Evolutionary conservation across 2,329 filamentous ascomycete genomes (phyloP), one percentile per base, ranked within the genome.

Genomic region (Fonsecaea monophora): DNA sequence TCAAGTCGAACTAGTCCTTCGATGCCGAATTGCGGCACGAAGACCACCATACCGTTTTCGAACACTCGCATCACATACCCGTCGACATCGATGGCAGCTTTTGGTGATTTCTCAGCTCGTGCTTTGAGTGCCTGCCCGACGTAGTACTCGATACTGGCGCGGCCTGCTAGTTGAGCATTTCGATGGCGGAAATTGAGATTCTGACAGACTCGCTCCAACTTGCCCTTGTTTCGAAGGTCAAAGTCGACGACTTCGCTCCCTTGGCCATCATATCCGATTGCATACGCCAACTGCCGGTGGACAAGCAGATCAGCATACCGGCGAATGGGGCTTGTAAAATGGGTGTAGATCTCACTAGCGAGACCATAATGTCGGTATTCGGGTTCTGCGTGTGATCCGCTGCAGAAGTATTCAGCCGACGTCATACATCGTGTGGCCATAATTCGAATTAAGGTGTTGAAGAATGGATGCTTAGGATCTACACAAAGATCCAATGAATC

Each of bases 401-500:
- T 92, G 81, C 92, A 95, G 81, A 99, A 99, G 81, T 99, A 99
- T 80, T 99, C 95, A 69, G 95, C 95, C 62, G 92, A 95, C 85
- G 97, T 97, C 95, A 99, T 99, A 86, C 95, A 99, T 25, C 95
- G 90, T 8, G 95, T 99, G 9, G 95, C 95, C 83, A 99, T 91
- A 80, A 99, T 97, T 77, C 95, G 92, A 73, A 99, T 90, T 30
- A 99, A 88, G 1, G 94, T 99, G 85, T 99, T 99, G 86, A 99
- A 98, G 83, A 97, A 99, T 34, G 94, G 92, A 74, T 98, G 92
- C 9, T 83, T 77, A 0, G 88, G 80, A 75, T 97, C 94, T 56
- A 90, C 84, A 77, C 95, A 99, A 38, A 81, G 82, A 78, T 99
- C 95, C 0, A 99, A 86, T 18, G 92, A 96, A 78, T 96, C 92